Evolutionary conservation across 768 basidiomycete genomes (phyloP), one percentile per base, ranked within the genome.

Genomic region (Boletus pseudopeckii): DNA sequence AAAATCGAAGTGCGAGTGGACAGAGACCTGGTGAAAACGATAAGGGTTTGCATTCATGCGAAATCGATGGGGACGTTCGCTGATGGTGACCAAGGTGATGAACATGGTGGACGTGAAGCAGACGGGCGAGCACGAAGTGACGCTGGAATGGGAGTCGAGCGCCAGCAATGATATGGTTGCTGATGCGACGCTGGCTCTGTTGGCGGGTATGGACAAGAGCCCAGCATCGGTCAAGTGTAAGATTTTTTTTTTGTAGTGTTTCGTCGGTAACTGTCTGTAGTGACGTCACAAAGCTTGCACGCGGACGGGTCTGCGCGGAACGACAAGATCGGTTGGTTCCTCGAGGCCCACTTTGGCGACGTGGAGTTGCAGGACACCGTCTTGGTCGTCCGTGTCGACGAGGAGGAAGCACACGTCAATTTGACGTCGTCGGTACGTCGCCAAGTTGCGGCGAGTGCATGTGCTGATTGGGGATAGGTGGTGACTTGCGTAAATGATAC

Each of bases 101-200:
- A 80, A 88, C 42, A 85, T 84, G 22, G 75, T 98, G 33, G 87
- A 92, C 68, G 83, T 94, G 53, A 94, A 90, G 66, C 80, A 82
- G 34, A 85, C 81, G 5, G 74, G 74, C 34, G 83, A 88, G 59
- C 83, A 88, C 51, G 88, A 93, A 62, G 71, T 95, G 14, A 90
- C 92, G 0, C 66, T 98, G 43, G 92, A 96, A 70, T 99, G 96
- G 96, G 86, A 86, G 40, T 94, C 94, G 0, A 88, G 86, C 60
- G 85, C 88, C 7, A 90, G 88, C 64, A 96, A 92, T 61, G 96
- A 99, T 67, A 98, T 98, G 93, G 88, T 99, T 49, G 96, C 96
- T 7, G 96, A 98, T 68, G 92, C 95, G 14, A 90, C 92, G 0
- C 66, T 98, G 43, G 92, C 92, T 0, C 74, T 98, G 38, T 81